Percentiles rank a stretch among this genome's conserved stretches.
These are phyloP conservation scores for Exsudoporus floridanus DNA, from an alignment of 1,284 basidiomycete genomes.

Conservation along the genomic window DNA sequence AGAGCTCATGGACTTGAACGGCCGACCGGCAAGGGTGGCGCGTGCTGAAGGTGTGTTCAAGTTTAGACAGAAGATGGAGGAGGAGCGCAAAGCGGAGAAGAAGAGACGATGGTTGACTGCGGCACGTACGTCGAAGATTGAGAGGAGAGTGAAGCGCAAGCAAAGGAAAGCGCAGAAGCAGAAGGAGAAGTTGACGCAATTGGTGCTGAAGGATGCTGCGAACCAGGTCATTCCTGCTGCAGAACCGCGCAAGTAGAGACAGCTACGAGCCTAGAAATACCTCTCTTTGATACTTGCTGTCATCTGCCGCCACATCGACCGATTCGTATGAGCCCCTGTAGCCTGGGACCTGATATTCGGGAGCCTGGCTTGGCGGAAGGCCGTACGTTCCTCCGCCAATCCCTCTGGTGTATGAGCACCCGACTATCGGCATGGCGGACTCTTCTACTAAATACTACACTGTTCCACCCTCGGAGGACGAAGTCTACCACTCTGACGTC, in stretches of 20 bases:
- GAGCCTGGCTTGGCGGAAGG: too few species aligned
- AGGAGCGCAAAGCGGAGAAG: slow-evolving; percentile 57
- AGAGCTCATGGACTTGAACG: slow-evolving; percentile 56
- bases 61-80: slow-evolving; percentile 59
- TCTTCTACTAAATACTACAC: slow-evolving; percentile 16
- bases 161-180: slow-evolving; percentile 60
- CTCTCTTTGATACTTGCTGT: not conserved
- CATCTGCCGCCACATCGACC: not conserved
- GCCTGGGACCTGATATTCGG: too few species aligned
- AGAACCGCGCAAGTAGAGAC: slow-evolving; percentile 6
- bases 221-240: slow-evolving; percentile 66
- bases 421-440: slow-evolving; percentile 10
- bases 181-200: slow-evolving; percentile 57
- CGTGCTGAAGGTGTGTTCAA: slow-evolving; percentile 71
- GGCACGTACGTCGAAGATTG: slow-evolving; percentile 44
- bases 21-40: slow-evolving; percentile 57
- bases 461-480: slow-evolving; percentile 24
- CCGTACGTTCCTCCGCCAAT: not conserved
- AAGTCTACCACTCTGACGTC: slow-evolving; percentile 1
- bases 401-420: not conserved
- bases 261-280: not conserved
- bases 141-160: slow-evolving; percentile 51
- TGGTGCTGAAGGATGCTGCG: slow-evolving; percentile 57
- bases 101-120: slow-evolving; percentile 57
- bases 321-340: not conserved